Evolutionary conservation across 306 rosid genomes (phyloP), one percentile per base, ranked within the genome.

Genomic region (Rubus parviflorus): DNA sequence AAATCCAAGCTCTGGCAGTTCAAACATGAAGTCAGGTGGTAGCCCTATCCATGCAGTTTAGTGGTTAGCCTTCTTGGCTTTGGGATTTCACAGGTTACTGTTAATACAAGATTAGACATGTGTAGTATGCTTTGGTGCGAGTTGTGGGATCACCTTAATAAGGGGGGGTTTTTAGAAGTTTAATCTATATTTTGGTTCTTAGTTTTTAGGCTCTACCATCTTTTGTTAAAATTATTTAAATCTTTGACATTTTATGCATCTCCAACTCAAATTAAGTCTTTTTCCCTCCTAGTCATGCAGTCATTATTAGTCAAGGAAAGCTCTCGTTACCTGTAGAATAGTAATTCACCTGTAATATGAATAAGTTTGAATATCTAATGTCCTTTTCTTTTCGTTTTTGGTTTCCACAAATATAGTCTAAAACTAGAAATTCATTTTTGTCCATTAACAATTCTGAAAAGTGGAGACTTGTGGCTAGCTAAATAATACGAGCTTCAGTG

Each of bases 21-120:
- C 95, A 16, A 78, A 76, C 67, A 79, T 90, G 76, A 90, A 80
- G 83, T 82, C 90, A 40, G 79, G 88, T 60, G 87, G 89, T 85
- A 91, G 88, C 72, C 92, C 88, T 23, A 93, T 93, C 86, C 98
- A 91, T 77, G 98, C 98, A 15, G 90, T 89, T 77, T 91, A 82
- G 87, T 72, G 30, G 71, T 73, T 47, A 42, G 53, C 56, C 52
- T 75, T 70, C 67, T 80, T 47, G 61, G 79, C 68, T 72, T 72
- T 83, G 82, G 80, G 45, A 84, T 75, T 72, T 53, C 78, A 77
- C 74, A 75, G 78, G 81, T 77, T 70, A 45, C 22, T 76, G 79
- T 81, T 80, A 63, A 76, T 85, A 75, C 80, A 75, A 70, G 81
- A 68, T 82, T 56, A 75, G 80, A 75, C 78, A 83, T 85, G 86